Base-by-base conservation (phyloP, 306 rosid genomes). In the Psophocarpus tetragonolobus region DNA sequence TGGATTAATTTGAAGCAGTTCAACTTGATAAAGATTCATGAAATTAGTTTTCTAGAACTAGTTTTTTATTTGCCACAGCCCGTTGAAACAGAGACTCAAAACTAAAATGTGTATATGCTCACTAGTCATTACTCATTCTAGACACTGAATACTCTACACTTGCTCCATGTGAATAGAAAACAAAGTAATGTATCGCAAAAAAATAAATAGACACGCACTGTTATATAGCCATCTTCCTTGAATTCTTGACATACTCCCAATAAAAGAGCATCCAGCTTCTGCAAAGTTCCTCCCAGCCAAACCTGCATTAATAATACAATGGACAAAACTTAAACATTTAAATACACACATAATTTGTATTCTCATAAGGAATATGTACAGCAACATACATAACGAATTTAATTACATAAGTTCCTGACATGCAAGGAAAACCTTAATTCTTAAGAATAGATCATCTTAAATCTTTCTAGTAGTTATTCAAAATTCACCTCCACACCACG, bases 221-320 rank as follows among this genome's bases (percentile, higher is more conserved):
- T 93, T 83, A 91, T 75, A 82, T 92, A 96, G 81, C 90, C 77
- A 79, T 92, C 94, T 86, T 92, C 88, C 79, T 86, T 91, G 84
- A 96, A 96, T 82, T 96, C 92, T 87, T 92, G 98, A 83, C 99
- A 96, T 54, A 96, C 96, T 47, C 90, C 94, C 87, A 96, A 82
- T 91, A 96, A 86, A 77, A 96, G 92, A 17, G 96, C 92, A 88
- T 96, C 99, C 88, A 96, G 75, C 88, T 88, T 96, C 72, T 88
- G 98, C 66, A 96, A 97, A 26, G 98, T 88, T 88, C 85, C 88
- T 79, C 90, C 99, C 71, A 96, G 93, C 99, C 99, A 96, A 82
- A 80, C 90, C 99, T 96, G 56, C 78, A 87, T 68, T 30, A 35
- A 65, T 23, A 51, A 48, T 48, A 26, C 61, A 60, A 68, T 51